Base-by-base conservation (phyloP, 2,329 filamentous ascomycete species). In the Waltergamsia citrina region DNA sequence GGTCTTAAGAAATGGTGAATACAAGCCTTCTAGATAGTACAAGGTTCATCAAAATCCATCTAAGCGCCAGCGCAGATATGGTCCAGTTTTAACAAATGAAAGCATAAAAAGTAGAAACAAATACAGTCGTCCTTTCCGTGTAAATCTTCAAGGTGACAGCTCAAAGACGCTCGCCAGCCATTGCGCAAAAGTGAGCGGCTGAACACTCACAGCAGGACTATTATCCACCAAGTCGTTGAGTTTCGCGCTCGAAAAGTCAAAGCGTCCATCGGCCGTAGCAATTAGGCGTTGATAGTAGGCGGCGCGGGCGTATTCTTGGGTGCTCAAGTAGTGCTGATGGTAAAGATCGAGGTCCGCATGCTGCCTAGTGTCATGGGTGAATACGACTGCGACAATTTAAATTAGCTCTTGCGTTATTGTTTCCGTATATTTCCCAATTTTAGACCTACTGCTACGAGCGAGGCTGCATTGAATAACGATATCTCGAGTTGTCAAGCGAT, bases 261-360 rank as follows among this genome's bases (percentile, higher is more conserved):
- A 86, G 8, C 76, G 69, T 3, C 79, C 76, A 41, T 81, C 71
- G 14, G 74, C 74, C 0, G 81, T 85, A 21, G 78, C 78, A 24
- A 83, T 63, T 17, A 85, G 66, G 21, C 77, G 65, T 38, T 77
- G 69, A 32, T 81, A 68, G 35, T 72, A 65, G 29, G 63, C 60
- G 43, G 68, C 70, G 34, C 62, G 67, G 7, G 57, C 52, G 37
- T 60, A 62, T 41, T 74, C 62, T 9, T 67, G 61, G 29, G 58
- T 59, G 38, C 70, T 60, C 32, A 61, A 59, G 39, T 60, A 63
- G 31, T 63, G 57, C 20, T 53, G 44, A 17, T 65, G 47, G 44
- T 59, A 59, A 2, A 53, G 55, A 40, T 54, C 51, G 23, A 63
- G 57, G 6, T 69, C 58, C 3, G 53, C 42, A 38, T 63, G 59